Conservation (phyloP, 345 rosid genomes). For the Nephelium lappaceum region DNA sequence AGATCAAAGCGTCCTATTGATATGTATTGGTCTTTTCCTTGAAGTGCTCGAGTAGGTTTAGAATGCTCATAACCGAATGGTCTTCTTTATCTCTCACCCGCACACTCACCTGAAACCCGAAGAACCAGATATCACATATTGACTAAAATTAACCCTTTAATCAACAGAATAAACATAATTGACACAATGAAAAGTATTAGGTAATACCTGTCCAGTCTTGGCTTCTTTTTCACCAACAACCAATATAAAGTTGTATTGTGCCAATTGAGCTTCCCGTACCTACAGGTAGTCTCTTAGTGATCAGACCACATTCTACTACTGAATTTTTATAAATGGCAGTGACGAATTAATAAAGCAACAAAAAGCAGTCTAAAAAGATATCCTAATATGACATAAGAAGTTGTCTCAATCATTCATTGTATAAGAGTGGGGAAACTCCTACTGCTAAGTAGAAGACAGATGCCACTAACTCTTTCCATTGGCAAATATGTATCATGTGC, state of each 20-base stretch:
- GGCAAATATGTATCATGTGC: neutral
- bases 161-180: neutral
- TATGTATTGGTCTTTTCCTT: constrained; percentile 55
- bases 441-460: neutral
- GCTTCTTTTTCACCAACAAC: constrained; percentile 96
- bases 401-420: neutral
- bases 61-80: constrained; percentile 59
- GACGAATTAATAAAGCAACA: neutral
- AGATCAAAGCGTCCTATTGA: constrained; percentile 32
- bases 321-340: neutral
- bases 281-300: constrained; percentile 38
- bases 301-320: neutral
- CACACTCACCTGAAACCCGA: constrained; percentile 69
- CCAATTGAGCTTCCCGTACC: constrained; percentile 95
- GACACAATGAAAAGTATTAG: neutral
- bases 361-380: neutral
- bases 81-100: constrained; percentile 73
- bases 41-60: constrained; percentile 59
- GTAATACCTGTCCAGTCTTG: constrained; percentile 67
- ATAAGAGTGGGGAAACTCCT: neutral
- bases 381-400: neutral
- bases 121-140: neutral
- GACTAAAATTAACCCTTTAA: neutral
- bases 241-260: constrained; percentile 88
- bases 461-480: neutral